Conservation (phyloP, 2,329 filamentous ascomycete genomes). For the Colletotrichum sp. region DNA sequence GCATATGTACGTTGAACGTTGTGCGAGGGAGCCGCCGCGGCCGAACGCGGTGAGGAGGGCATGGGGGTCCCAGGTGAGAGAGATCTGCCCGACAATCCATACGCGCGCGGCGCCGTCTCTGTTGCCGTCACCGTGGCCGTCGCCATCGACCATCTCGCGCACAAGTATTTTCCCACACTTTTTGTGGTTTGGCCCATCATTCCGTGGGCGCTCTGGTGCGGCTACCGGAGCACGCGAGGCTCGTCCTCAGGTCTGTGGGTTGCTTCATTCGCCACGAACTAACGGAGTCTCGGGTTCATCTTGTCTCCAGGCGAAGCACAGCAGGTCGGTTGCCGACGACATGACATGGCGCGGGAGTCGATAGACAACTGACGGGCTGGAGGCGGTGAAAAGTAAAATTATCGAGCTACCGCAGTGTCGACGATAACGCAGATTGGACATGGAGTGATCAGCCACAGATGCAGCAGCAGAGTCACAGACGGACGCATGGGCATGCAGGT, state of each 20-base stretch:
- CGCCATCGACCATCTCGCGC: not conserved
- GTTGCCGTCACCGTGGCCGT: not conserved
- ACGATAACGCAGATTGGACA: not conserved
- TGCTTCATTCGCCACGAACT: not conserved
- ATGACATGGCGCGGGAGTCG: not conserved
- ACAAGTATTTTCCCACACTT: not conserved
- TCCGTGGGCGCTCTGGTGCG: not conserved
- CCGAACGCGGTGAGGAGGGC: constrained; percentile 6
- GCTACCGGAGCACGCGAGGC: not conserved
- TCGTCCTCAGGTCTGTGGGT: not conserved
- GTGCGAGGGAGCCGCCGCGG: constrained; percentile 5
- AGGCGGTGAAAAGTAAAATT: not conserved
- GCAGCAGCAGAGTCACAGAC: not conserved
- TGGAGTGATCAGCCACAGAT: not conserved
- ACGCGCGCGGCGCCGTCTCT: not conserved
- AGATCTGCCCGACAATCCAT: not conserved
- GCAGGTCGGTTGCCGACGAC: not conserved
- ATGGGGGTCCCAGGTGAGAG: not conserved
- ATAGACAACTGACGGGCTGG: not conserved
- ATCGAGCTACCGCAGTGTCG: not conserved
- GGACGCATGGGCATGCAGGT: not conserved
- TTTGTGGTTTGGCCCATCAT: not conserved
- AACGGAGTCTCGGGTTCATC: not conserved
- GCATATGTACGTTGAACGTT: constrained; percentile 16
- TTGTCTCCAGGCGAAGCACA: not conserved